Evolutionary conservation across 2,329 filamentous ascomycete species (phyloP).

Genomic region (Pyrenochaeta sp.): DNA sequence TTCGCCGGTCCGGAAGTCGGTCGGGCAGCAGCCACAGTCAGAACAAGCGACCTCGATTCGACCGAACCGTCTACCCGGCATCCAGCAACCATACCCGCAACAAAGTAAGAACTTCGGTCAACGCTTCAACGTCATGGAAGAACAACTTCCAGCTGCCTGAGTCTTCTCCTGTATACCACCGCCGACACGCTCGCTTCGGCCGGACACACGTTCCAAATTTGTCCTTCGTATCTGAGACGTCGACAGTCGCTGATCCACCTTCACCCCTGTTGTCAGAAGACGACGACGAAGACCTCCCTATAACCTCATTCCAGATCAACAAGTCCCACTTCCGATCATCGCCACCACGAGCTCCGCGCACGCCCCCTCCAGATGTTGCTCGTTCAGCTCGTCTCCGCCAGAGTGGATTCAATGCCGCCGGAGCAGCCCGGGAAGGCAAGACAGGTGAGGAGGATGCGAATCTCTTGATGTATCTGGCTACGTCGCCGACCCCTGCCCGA

Average conservation of each 20-base stretch:
- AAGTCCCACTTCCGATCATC: conserved; percentile 73
- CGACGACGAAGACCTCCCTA: conserved; percentile 81
- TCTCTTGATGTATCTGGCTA: conserved; percentile 86
- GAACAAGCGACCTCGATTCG: conserved; percentile 46
- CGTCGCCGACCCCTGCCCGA: conserved; percentile 86
- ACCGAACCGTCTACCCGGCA: conserved; percentile 42
- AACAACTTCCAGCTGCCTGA: conserved; percentile 77
- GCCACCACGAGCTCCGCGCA: conserved; percentile 66
- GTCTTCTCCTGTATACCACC: conserved; percentile 84
- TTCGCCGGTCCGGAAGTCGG: conserved; percentile 65
- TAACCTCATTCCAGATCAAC: conserved; percentile 72
- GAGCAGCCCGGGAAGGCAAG: conserved; percentile 55
- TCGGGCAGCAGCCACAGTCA: conserved; percentile 62
- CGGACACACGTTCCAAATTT: conserved; percentile 75
- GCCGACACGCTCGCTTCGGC: conserved; percentile 74
- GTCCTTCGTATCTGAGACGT: conserved; percentile 78
- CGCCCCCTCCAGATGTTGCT: conserved; percentile 49
- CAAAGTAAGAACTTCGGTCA: conserved; percentile 68
- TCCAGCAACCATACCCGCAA: conserved; percentile 71
- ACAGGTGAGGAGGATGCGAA: conserved; percentile 84
- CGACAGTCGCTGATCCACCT: conserved; percentile 69
- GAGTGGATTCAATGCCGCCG: conserved; percentile 48
- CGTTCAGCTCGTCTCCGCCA: conserved; percentile 51
- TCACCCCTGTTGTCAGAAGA: conserved; percentile 73
- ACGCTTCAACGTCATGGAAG: conserved; percentile 72